Conservation (phyloP, 75 land plant genomes). For the Larix kaempferi region DNA sequence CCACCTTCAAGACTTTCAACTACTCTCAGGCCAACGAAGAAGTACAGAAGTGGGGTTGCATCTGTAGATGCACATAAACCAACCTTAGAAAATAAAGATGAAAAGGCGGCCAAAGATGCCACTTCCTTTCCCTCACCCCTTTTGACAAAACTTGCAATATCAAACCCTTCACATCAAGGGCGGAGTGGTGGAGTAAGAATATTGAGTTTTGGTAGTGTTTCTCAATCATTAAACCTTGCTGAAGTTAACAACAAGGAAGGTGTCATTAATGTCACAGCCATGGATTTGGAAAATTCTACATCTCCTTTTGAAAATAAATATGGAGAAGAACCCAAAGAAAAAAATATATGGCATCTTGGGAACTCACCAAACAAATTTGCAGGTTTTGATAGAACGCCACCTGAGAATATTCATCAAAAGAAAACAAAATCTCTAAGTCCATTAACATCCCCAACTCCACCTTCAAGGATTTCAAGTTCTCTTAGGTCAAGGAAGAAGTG, state of each 20-base stretch:
- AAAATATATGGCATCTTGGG: background rate
- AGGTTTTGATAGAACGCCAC: background rate
- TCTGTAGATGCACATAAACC: background rate
- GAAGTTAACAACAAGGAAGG: background rate
- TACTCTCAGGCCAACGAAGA: background rate
- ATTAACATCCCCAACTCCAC: background rate
- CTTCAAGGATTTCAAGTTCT: background rate
- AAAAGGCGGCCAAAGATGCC: background rate
- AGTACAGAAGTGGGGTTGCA: background rate
- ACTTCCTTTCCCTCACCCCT: background rate
- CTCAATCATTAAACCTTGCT: background rate
- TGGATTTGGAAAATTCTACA: background rate
- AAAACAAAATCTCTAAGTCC: background rate
- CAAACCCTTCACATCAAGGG: background rate
- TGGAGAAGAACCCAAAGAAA: background rate
- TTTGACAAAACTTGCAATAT: background rate
- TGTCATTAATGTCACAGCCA: background rate
- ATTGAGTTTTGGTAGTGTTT: conserved; percentile 7
- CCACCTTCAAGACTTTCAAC: background rate
- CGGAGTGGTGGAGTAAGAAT: conserved; percentile 1
- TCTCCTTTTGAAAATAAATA: no score
- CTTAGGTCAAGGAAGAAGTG: background rate
- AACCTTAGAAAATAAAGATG: background rate
- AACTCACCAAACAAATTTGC: no score
- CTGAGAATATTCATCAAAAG: background rate